Percentiles rank a stretch among this genome's conserved stretches.
These are phyloP conservation scores for Eutypa lata DNA, from an alignment of 2,329 filamentous ascomycete species.

Conservation along the genomic window DNA sequence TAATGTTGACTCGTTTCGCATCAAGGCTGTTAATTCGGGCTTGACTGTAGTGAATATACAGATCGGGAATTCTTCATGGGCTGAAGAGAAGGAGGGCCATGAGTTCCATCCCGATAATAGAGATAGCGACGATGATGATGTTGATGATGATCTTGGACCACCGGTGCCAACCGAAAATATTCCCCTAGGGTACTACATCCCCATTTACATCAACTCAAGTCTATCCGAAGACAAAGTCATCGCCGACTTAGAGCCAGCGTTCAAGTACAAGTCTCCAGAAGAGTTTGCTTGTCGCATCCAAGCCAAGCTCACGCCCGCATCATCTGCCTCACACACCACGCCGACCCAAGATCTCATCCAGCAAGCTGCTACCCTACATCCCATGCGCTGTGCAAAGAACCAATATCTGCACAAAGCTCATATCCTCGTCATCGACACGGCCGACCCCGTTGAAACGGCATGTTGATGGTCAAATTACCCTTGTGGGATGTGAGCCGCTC, in stretches of 20 bases:
- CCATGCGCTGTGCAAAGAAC: slow-evolving; percentile 5
- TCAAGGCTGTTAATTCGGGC: slow-evolving; percentile 13
- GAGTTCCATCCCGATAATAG: slow-evolving; percentile 3
- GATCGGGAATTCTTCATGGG: slow-evolving; percentile 11
- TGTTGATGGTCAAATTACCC: slow-evolving; percentile 4
- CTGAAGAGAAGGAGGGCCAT: slow-evolving; percentile 8
- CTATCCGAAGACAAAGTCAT: slow-evolving; percentile 8
- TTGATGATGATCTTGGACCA: slow-evolving; percentile 3
- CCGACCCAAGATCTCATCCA: slow-evolving; percentile 1
- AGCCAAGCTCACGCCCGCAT: slow-evolving; percentile 1
- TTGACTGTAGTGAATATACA: slow-evolving; percentile 14
- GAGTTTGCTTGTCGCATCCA: slow-evolving; percentile 7
- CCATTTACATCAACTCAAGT: slow-evolving; percentile 12
- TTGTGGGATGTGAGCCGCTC: not conserved
- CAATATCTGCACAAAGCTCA: slow-evolving; percentile 4
- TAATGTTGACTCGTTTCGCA: slow-evolving; percentile 16
- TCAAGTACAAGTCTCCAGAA: slow-evolving; percentile 1
- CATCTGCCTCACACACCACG: not conserved
- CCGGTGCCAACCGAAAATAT: slow-evolving; percentile 8
- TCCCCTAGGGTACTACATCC: slow-evolving; percentile 11
- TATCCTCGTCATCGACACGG: slow-evolving; percentile 8
- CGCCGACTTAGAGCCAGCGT: slow-evolving; percentile 3
- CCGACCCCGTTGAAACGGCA: slow-evolving; percentile 6
- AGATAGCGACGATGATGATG: slow-evolving; percentile 1
- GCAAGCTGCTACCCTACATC: slow-evolving; percentile 5